Evolutionary conservation across 148 eudicot species (phyloP), one percentile per base, ranked within the genome.

Genomic region (Vaccinium vitisidaea): DNA sequence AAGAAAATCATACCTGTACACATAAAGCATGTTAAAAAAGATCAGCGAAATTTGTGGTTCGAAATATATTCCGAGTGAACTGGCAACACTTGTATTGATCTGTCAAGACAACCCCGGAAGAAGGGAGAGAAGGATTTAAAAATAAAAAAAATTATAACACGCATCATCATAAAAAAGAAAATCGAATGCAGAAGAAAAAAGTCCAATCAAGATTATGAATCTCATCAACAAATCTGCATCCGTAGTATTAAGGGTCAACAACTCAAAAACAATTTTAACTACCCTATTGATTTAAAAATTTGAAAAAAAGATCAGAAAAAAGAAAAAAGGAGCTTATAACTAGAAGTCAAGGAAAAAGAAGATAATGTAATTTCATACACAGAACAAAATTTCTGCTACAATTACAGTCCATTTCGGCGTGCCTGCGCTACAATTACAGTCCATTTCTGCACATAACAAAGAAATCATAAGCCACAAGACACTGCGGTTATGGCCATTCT

Each of bases 21-120:
- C 98, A 90, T 97, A 94, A 79, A 97, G 98, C 99, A 97, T 95
- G 92, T 97, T 98, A 90, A 95, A 84, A 83, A 97, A 97, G 89
- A 95, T 94, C 78, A 93, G 75, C 39, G 96, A 89, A 55, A 97
- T 95, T 89, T 97, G 99, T 8, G 98, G 87, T 77, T 94, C 87
- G 87, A 94, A 97, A 89, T 83, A 94, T 71, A 98, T 95, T 86
- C 99, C 98, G 73, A 97, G 92, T 77, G 99, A 90, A 85, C 83
- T 92, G 67, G 99, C 98, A 83, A 88, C 94, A 80, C 98, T 94
- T 81, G 99, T 97, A 88, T 97, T 97, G 83, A 97, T 97, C 99
- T 97, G 96, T 75, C 71, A 83, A 86, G 11, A 70, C 2, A 80
- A 16, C 36, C 50, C 59, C 71, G 13, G 59, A 32, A 63, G 8